phyloP scores from a whole-genome alignment of 1,139 yeast genomes.

The Candida glucosophila region DNA sequence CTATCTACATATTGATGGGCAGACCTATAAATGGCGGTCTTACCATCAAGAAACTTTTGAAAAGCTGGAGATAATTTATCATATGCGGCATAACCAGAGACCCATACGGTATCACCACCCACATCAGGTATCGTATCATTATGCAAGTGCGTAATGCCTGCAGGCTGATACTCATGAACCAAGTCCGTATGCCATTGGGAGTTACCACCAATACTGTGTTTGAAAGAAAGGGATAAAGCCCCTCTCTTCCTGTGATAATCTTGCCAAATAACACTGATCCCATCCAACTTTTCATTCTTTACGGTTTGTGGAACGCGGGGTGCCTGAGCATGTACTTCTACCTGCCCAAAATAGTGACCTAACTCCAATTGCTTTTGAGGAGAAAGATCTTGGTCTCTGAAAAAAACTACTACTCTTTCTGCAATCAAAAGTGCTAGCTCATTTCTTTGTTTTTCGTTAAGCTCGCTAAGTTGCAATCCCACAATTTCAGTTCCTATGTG shows the following conservation, averaged over 20 bases:
- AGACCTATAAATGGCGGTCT: slow-evolving; percentile 26
- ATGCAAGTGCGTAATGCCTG: slow-evolving; percentile 31
- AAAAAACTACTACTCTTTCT: slow-evolving; percentile 36
- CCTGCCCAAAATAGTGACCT: slow-evolving; percentile 37
- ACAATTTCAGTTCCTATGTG: slow-evolving; percentile 50
- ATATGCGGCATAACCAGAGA: slow-evolving; percentile 30
- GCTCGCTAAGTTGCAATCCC: slow-evolving; percentile 42
- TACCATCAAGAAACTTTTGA: slow-evolving; percentile 29
- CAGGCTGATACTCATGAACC: slow-evolving; percentile 29
- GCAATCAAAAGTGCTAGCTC: slow-evolving; percentile 39
- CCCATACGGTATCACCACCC: slow-evolving; percentile 32
- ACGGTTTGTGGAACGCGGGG: slow-evolving; percentile 20
- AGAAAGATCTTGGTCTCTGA: slow-evolving; percentile 34
- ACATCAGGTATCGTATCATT: slow-evolving; percentile 26
- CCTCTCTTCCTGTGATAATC: slow-evolving; percentile 23
- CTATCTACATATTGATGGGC: slow-evolving; percentile 29
- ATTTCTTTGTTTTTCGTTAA: slow-evolving; percentile 43
- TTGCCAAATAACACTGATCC: slow-evolving; percentile 48
- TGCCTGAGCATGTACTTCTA: slow-evolving; percentile 36
- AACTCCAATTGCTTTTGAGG: slow-evolving; percentile 39
- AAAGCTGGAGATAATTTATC: slow-evolving; percentile 30
- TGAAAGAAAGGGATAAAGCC: slow-evolving; percentile 20
- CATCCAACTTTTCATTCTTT: slow-evolving; percentile 15
- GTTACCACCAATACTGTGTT: slow-evolving; percentile 23
- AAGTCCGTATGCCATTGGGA: slow-evolving; percentile 30